Evolutionary conservation across 345 rosid genomes (phyloP), one percentile per base, ranked within the genome.

Genomic region (Sisymbrium altissimum): DNA sequence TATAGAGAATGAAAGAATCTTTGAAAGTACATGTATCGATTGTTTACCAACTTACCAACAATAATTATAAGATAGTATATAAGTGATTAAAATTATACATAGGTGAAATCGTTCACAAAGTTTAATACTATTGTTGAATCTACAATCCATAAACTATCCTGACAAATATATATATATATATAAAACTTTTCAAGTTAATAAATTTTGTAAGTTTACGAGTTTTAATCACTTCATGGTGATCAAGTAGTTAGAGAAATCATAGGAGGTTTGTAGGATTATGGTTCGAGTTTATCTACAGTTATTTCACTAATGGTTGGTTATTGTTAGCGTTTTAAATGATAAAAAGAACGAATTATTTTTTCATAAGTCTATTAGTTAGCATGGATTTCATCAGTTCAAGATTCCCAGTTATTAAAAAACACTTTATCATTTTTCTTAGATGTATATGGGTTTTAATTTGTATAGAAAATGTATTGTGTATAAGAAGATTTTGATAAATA

Each of bases 1-100:
- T 70, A n/a, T 11, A n/a, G 17, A 45, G 67, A 77, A 64, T 56
- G 35, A 8, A 33, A 21, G 77, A 82, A 83, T 82, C 79, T 78
- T 80, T 68, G 60, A 75, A 81, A 43, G 17, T 39, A 58, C 19
- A 9, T 38, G 7, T 58, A 66, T 25, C 61, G 5, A 39, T 49
- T 44, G 61, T 38, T 65, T 29, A 48, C 38, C 19, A 23, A 46
- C 3, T 30, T 5, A n/a, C 6, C 39, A 55, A 9, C 38, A 52
- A n/a, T 43, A 64, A 56, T 50, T 56, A 36, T 12, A 27, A 49
- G 32, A 56, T 44, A 1, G 13, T 15, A 64, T 15, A 64, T 23
- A 35, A 12, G 55, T 56, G 15, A 45, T 52, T 32, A 63, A 1
- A 41, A 39, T n/a, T n/a, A n/a, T n/a, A n/a, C 9, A 39, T 61